These are phyloP conservation scores for Aspergillus costaricaensis DNA, from an alignment of 2,329 filamentous ascomycete species.

Conservation along the genomic window DNA sequence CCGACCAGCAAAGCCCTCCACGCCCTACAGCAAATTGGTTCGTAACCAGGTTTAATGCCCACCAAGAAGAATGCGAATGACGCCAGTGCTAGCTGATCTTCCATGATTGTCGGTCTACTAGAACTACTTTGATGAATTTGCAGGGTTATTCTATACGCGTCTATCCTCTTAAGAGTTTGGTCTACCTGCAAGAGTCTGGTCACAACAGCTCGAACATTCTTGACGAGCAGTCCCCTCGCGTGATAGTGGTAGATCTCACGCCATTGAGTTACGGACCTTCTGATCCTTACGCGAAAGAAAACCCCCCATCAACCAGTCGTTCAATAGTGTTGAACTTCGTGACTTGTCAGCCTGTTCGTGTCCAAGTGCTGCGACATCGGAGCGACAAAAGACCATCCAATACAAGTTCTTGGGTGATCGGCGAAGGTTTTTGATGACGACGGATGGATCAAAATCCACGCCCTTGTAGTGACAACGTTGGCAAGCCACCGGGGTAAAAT, in stretches of 20 bases:
- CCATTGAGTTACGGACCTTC: background rate
- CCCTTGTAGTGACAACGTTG: background rate
- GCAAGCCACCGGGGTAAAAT: background rate
- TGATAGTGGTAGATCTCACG: background rate
- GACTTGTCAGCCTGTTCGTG: background rate
- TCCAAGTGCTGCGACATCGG: background rate
- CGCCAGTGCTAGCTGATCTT: background rate
- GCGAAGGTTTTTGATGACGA: background rate
- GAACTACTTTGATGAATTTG: too few relatives aligned
- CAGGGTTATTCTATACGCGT: too few relatives aligned
- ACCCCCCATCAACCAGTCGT: too few relatives aligned
- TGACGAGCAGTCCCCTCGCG: background rate
- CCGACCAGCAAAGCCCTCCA: background rate
- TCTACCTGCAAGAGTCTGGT: background rate
- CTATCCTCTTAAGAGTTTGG: too few relatives aligned
- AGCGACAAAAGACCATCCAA: background rate
- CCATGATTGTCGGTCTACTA: background rate
- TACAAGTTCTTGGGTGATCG: background rate
- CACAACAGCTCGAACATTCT: background rate
- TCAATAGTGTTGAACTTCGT: background rate
- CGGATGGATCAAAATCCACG: background rate
- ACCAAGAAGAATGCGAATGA: background rate
- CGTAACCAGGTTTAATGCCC: background rate
- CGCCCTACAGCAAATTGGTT: background rate
- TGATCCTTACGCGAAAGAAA: background rate